Base-by-base conservation (phyloP, 371 early-diverging fungal species). In the Fennellomyces sp. region DNA sequence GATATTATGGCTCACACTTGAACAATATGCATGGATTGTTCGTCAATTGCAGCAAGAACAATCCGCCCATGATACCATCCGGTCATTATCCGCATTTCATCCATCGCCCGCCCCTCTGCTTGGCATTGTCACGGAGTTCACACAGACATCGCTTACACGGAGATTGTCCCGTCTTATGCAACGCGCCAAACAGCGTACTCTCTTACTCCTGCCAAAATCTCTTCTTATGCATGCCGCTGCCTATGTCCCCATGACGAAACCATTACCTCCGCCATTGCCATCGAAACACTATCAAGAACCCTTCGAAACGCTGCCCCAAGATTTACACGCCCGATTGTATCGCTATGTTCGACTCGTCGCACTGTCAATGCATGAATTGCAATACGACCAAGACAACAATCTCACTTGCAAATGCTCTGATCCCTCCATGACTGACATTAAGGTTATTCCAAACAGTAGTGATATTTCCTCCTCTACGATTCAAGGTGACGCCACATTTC, bases 21-120 rank as follows among this genome's bases (percentile, higher is more conserved):
- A 75, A 50, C 72, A 70, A 30, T 75, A 68, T 41, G 69, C 70
- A 38, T 75, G 76, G 76, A 52, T 75, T 11, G 65, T 75, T 29
- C 68, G 64, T 27, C 72, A 72, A 47, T 56, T 71, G 27, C 56
- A 69, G 33, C 72, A 75, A 58, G 76, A 75, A 38, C 45, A 45
- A 45, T 21, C 8, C n/a, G 23, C n/a, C 10, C 23, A 45, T 45
- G 45, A n/a, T 5, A 5, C 23, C 8, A 3, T 45, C 3, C 19
- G 45, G 23, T 5, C 17, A 5, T 23, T 45, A 5, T 45, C 45
- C 4, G 35, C 35, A 33, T 50, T 31, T 54, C 21, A 31, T 45
- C 10, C 47, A 12, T 31, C 64, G 23, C 38, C 64, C 23, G 42
- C 63, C 26, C 60, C 73, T 30, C 61, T 75, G 52, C 25, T 75